These are phyloP conservation scores for Trichoderma sp. DNA, from an alignment of 2,329 filamentous ascomycete species.

Conservation along the genomic window DNA sequence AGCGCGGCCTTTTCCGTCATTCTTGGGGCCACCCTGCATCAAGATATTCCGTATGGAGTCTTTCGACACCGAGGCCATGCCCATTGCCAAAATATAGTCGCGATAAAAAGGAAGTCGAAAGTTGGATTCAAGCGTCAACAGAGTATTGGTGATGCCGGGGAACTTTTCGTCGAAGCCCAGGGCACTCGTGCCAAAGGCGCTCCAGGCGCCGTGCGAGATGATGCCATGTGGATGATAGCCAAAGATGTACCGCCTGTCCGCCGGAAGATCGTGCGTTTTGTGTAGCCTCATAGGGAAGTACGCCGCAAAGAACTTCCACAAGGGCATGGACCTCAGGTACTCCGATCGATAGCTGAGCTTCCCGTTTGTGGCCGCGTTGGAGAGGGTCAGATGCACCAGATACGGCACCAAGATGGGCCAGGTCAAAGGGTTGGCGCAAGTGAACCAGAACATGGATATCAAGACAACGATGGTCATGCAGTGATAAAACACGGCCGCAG, in stretches of 20 bases:
- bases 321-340: conserved; percentile 67
- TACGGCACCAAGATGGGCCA: conserved; percentile 82
- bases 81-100: conserved; percentile 89
- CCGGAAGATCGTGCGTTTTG: conserved; percentile 75
- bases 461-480: conserved; percentile 69
- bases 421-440: conserved; percentile 85
- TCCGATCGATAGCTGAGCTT: conserved; percentile 73
- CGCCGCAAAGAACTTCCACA: conserved; percentile 88
- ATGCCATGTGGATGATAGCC: conserved; percentile 98
- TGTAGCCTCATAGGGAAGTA: conserved; percentile 92
- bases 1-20: conserved; percentile 86
- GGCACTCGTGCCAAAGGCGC: conserved; percentile 86
- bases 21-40: conserved; percentile 73
- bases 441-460: conserved; percentile 83
- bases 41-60: conserved; percentile 90
- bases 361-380: conserved; percentile 74
- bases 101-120: conserved; percentile 93
- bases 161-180: conserved; percentile 85
- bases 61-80: conserved; percentile 83
- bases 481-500: conserved; percentile 74
- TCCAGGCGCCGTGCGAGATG: conserved; percentile 94
- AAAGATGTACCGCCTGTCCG: conserved; percentile 91
- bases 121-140: conserved; percentile 93
- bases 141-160: conserved; percentile 90
- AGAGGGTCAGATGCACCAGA: conserved; percentile 79